Base-by-base conservation (phyloP, 2,329 filamentous ascomycete species). In the Aspergillus texensis region DNA sequence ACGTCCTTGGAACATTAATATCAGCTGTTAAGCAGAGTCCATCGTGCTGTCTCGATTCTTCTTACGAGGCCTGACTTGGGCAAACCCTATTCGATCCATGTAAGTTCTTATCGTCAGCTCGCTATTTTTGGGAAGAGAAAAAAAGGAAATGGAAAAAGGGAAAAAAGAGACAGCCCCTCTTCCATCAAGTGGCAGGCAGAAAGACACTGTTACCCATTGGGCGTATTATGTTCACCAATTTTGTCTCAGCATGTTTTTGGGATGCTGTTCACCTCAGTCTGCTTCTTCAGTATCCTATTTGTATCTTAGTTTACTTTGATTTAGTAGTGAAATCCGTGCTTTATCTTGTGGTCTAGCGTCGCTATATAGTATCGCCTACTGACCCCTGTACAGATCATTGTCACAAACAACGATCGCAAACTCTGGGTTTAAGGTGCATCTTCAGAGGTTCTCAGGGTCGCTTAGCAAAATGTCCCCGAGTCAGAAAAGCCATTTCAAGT, bases 401-500 rank as follows among this genome's bases (percentile, higher is more conserved):
- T 62, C 66, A 60, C 68, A 64, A 63, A 66, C 60, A 66, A 65
- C 65, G 32, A 68, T 64, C 63, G 67, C 64, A 66, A 66, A 62
- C 61, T 63, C 55, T 57, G 54, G 58, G 57, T 55, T 53, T 53
- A 9, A 66, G 32, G 43, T 53, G 16, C 60, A 62, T 46, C 41
- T 32, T 36, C 54, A 46, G 28, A 64, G 60, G 39, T 59, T 61
- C 53, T 61, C 62, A 59, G 45, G 45, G 63, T 69, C 70, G 61
- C 66, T 71, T 60, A 64, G 63, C 72, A 85, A 75, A 46, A 91
- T 91, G 89, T 80, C 86, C 61, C 79, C 81, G 70, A 73, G 75
- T 58, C 76, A 82, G 58, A 80, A 80, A 62, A 75, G 75, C 67
- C 86, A 89, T 73, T 98, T 98, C 80, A 92, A 89, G 77, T 91